These are phyloP conservation scores for Trematosphaeria pertusa DNA, from an alignment of 2,329 filamentous ascomycete species.

Conservation along the genomic window DNA sequence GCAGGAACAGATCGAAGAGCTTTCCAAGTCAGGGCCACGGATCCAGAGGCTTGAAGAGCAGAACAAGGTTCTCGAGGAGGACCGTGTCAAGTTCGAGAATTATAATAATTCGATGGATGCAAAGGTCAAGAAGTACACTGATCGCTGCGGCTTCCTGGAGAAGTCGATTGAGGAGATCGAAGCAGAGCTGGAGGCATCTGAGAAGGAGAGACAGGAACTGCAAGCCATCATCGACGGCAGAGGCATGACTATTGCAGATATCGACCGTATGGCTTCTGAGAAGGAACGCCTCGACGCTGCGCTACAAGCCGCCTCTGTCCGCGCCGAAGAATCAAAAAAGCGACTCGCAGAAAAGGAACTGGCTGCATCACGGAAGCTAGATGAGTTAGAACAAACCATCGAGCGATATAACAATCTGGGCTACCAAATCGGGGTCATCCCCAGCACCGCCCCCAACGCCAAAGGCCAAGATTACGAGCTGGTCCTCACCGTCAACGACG, in stretches of 20 bases:
- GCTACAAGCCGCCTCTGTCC: constrained; percentile 75
- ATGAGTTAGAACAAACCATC: constrained; percentile 89
- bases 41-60: constrained; percentile 84
- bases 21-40: constrained; percentile 86
- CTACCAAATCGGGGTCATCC: constrained; percentile 92
- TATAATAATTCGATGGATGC: constrained; percentile 87
- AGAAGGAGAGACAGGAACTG: constrained; percentile 79
- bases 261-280: constrained; percentile 97
- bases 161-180: constrained; percentile 85
- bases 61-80: constrained; percentile 92
- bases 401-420: constrained; percentile 93
- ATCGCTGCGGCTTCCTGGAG: constrained; percentile 79
- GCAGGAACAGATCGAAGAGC: constrained; percentile 83
- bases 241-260: constrained; percentile 96
- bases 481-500: constrained; percentile 78
- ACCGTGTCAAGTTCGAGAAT: constrained; percentile 92
- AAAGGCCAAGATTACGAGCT: constrained; percentile 87
- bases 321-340: constrained; percentile 85
- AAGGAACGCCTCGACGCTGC: constrained; percentile 90
- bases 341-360: constrained; percentile 83
- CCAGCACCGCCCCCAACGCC: constrained; percentile 81
- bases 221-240: constrained; percentile 90
- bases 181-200: constrained; percentile 80
- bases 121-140: constrained; percentile 88
- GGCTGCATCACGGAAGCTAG: constrained; percentile 85